Percentiles rank a stretch among this genome's conserved stretches.
Conservation (phyloP, 805 yeast genomes). For the Candida chauliodis region DNA sequence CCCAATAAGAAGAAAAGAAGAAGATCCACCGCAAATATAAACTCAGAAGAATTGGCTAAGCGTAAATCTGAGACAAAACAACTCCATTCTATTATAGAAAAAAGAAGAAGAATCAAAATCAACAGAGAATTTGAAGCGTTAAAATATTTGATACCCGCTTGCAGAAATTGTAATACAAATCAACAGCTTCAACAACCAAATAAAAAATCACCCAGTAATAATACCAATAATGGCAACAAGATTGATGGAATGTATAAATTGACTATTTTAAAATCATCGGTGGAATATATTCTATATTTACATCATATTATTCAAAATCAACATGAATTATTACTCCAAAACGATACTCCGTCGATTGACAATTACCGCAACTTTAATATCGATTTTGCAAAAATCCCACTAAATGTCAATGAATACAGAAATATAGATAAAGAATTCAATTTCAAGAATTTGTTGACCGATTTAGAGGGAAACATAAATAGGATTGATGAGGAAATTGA, state of each 20-base stretch:
- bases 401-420: slow-evolving; percentile 57
- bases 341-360: slow-evolving; percentile 5
- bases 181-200: slow-evolving; percentile 13
- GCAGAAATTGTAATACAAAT: slow-evolving; percentile 34
- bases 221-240: slow-evolving; percentile 27
- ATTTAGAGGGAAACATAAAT: slow-evolving; percentile 2
- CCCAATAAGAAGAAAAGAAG: slow-evolving; percentile 32
- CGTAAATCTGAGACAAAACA: slow-evolving; percentile 43
- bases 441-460: slow-evolving; percentile 35
- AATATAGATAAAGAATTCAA: slow-evolving; percentile 55
- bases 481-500: slow-evolving; percentile 5
- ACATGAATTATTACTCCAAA: slow-evolving; percentile 36
- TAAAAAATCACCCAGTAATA: slow-evolving; percentile 7
- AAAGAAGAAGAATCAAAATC: slow-evolving; percentile 72
- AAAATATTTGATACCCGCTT: slow-evolving; percentile 74
- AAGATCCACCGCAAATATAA: slow-evolving; percentile 35
- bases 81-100: slow-evolving; percentile 73
- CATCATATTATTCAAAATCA: slow-evolving; percentile 56
- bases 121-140: slow-evolving; percentile 81
- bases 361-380: slow-evolving; percentile 38
- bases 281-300: slow-evolving; percentile 70
- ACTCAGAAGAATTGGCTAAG: slow-evolving; percentile 39
- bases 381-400: slow-evolving; percentile 50
- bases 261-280: slow-evolving; percentile 77
- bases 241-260: slow-evolving; percentile 74